phyloP scores from a whole-genome alignment of 2,329 filamentous ascomycete species.

The Talaromyces sp. region DNA sequence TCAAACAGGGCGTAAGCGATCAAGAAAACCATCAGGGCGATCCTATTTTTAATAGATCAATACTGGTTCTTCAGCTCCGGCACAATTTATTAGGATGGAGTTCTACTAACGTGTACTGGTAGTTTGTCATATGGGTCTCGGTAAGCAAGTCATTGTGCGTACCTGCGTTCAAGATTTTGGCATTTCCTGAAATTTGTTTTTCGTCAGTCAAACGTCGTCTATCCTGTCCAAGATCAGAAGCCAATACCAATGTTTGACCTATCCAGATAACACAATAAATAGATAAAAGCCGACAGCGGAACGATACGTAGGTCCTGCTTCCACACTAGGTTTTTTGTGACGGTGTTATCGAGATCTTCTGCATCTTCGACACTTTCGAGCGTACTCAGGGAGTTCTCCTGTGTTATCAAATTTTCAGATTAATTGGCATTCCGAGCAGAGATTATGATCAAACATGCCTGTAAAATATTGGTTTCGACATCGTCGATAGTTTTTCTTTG shows the following conservation, averaged over 20 bases:
- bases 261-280: constrained; percentile 66
- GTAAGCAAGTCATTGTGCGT: constrained; percentile 60
- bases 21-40: constrained; percentile 49
- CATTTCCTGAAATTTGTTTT: constrained; percentile 45
- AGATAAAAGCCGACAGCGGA: constrained; percentile 62
- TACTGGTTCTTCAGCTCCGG: neutral
- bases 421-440: neutral
- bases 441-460: neutral
- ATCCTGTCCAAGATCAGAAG: neutral
- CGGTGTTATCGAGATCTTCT: neutral
- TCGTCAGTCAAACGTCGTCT: neutral
- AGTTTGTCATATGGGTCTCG: constrained; percentile 59
- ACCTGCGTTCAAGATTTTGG: constrained; percentile 62
- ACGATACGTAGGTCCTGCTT: constrained; percentile 64
- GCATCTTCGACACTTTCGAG: neutral
- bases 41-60: constrained; percentile 26
- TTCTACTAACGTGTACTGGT: constrained; percentile 54
- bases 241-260: constrained; percentile 61
- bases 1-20: constrained; percentile 51
- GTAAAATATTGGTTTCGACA: constrained; percentile 1
- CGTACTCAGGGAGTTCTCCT: neutral
- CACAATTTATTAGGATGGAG: too few relatives aligned
- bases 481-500: neutral
- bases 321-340: constrained; percentile 33
- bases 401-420: neutral